Evolutionary conservation across 2,329 filamentous ascomycete genomes (phyloP).

Genomic region (Aschersonia sp.): DNA sequence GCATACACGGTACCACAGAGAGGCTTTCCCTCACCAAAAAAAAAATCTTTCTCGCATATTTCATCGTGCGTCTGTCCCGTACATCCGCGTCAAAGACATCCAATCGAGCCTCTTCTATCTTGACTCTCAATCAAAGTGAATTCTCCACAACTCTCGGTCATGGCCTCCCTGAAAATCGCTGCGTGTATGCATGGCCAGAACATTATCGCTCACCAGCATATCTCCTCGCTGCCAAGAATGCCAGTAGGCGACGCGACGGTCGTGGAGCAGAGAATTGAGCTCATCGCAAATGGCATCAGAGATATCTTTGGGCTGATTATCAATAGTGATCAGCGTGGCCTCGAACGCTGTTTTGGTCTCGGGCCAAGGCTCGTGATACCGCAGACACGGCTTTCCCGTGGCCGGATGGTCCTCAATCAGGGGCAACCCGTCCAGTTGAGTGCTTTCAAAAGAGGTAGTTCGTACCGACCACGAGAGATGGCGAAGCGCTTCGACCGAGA

Average conservation of each 20-base stretch:
- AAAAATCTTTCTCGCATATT: too few species aligned
- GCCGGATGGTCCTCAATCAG: not conserved
- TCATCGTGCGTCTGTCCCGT: too few species aligned
- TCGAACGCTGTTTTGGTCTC: not conserved
- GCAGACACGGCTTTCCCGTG: not conserved
- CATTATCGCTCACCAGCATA: not conserved
- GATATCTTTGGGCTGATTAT: not conserved
- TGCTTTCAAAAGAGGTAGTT: not conserved
- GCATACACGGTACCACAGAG: too few species aligned
- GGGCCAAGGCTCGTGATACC: not conserved
- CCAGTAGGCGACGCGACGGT: not conserved
- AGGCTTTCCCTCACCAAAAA: too few species aligned
- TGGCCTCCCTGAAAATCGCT: not conserved
- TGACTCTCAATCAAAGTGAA: not conserved
- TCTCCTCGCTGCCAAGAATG: not conserved
- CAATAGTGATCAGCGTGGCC: not conserved
- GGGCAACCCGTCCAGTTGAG: not conserved
- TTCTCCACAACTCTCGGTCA: not conserved
- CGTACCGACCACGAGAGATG: not conserved
- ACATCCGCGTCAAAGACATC: too few species aligned
- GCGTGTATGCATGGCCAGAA: not conserved
- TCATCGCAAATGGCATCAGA: not conserved
- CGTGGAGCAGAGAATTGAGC: not conserved
- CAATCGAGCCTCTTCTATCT: not conserved
- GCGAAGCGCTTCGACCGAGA: not conserved